Conservation (phyloP, 129 eudicot genomes). For the Chrysanthemum lavandulifolium region DNA sequence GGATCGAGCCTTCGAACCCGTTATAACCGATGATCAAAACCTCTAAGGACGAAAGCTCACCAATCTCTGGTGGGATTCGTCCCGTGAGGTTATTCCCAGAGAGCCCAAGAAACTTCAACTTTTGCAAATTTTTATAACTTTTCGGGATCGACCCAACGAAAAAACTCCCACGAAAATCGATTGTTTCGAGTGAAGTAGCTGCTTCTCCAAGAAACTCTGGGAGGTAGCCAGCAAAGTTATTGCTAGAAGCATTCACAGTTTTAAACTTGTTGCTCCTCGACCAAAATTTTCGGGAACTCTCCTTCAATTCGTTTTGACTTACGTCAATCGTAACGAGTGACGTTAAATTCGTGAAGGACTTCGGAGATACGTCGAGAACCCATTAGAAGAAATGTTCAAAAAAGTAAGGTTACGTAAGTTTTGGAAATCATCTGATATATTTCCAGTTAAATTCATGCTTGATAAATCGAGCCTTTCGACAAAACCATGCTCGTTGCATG, state of each 20-base stretch:
- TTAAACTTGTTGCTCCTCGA: constrained; percentile 34
- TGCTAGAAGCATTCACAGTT: constrained; percentile 67
- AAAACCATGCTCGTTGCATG: constrained; percentile 53
- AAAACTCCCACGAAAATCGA: constrained; percentile 77
- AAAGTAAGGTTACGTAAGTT: constrained; percentile 39
- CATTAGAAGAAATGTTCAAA: constrained; percentile 64
- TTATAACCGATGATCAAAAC: constrained; percentile 81
- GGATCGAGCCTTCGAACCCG: constrained; percentile 66
- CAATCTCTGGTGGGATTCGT: constrained; percentile 56
- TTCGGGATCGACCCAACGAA: constrained; percentile 69
- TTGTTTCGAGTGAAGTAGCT: constrained; percentile 44
- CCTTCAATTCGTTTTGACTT: constrained; percentile 70
- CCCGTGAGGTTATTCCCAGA: constrained; percentile 89
- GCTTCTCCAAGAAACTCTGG: constrained; percentile 62
- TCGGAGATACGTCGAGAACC: constrained; percentile 43
- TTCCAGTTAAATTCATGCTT: constrained; percentile 78
- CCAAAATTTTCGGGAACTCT: constrained; percentile 57
- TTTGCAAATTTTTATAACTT: constrained; percentile 46
- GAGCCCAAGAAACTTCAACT: constrained; percentile 73
- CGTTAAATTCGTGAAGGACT: constrained; percentile 46
- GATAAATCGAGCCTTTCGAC: constrained; percentile 64
- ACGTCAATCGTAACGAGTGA: constrained; percentile 54
- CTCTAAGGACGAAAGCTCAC: constrained; percentile 58
- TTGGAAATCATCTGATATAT: constrained; percentile 45
- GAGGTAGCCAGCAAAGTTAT: constrained; percentile 63